Evolutionary conservation across 345 rosid species (phyloP).

Genomic region (Lepidium didymum): DNA sequence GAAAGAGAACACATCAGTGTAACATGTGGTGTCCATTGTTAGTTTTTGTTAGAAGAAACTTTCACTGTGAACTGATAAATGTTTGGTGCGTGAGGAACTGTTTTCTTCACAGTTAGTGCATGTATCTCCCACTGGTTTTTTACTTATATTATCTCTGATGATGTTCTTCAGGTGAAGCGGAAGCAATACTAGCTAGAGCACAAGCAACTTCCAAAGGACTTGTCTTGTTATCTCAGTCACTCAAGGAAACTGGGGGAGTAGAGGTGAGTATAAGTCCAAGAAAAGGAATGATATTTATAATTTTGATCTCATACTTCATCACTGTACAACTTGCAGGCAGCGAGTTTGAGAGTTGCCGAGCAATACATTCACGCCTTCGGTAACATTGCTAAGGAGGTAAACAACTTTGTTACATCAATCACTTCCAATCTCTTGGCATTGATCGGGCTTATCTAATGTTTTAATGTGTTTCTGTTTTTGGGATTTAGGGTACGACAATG

Average conservation of each 20-base stretch:
- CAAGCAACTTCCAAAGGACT: conserved; percentile 81
- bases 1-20: background rate
- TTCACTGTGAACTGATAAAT: background rate
- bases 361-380: conserved; percentile 81
- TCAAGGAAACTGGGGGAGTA: conserved; percentile 72
- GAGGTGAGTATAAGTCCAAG: conserved; percentile 48
- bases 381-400: conserved; percentile 92
- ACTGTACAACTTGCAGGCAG: conserved; percentile 55
- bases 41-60: background rate
- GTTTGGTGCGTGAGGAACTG: background rate
- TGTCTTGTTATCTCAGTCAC: conserved; percentile 57
- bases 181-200: conserved; percentile 83
- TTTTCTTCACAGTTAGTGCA: background rate
- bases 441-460: background rate
- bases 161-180: conserved; percentile 73
- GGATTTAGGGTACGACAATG: conserved; percentile 71
- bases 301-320: background rate
- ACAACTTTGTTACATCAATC: background rate
- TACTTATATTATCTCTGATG: background rate
- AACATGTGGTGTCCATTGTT: background rate
- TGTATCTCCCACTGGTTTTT: background rate
- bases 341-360: conserved; percentile 75
- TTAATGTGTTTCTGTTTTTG: background rate
- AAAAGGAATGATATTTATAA: background rate
- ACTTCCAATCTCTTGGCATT: background rate